Base-by-base conservation (phyloP, 306 rosid species). In the Vigna hirtella region DNA sequence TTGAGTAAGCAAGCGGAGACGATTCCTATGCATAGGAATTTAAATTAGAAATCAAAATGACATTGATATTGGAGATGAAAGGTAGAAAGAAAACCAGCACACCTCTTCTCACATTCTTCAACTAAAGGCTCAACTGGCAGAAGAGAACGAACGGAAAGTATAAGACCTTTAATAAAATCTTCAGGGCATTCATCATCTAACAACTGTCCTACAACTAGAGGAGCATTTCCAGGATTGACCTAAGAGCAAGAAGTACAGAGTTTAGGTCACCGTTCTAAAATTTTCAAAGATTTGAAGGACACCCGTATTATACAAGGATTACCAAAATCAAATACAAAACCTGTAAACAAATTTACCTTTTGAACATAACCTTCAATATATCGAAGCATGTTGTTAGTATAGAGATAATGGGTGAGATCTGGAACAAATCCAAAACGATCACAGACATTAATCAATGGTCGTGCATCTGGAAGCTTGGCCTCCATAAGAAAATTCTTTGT, bases 51-150 rank as follows among this genome's bases (percentile, higher is more conserved):
- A 8, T 52, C 40, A 50, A 49, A 18, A 68, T 55, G 63, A 73
- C 66, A 66, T 69, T 32, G 66, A 63, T 30, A 56, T 30, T 38
- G 34, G 72, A 22, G 64, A 68, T 40, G 81, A 77, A 2, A 87
- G 79, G 3, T 79, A 62, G 4, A 42, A 38, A 42, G 62, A 65
- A 70, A 82, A 32, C 47, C 64, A 65, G 82, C 72, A 32, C 63
- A 94, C 98, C 98, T 94, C 88, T 94, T 94, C 85, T 94, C 98
- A 81, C 98, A 94, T 81, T 94, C 98, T 32, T 91, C 97, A 83
- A 91, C 98, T 70, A 94, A 89, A 81, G 98, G 97, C 88, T 94
- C 98, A 73, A 94, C 97, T 3, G 98, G 98, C 76, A 94, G 91
- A 89, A 94, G 91, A n/a, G 98, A 94, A 17, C 98, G 97, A 28